phyloP scores from a whole-genome alignment of 2,329 filamentous ascomycete species.

The Neonectria punicea region DNA sequence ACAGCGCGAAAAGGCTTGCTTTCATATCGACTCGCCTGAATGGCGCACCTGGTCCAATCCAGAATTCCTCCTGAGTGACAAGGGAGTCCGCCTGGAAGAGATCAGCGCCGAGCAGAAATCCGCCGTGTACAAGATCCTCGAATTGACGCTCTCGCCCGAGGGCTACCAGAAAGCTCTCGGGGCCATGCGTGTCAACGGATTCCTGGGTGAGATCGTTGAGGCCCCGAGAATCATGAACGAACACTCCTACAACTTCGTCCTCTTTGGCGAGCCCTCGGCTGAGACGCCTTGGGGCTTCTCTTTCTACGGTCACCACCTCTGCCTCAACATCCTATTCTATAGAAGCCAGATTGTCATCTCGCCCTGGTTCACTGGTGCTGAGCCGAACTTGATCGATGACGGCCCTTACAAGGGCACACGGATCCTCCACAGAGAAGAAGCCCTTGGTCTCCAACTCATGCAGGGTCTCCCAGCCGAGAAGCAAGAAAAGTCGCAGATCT shows the following conservation, averaged over 20 bases:
- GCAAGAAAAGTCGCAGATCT: slow-evolving; percentile 65
- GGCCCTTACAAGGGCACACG: slow-evolving; percentile 71
- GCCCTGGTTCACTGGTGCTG: slow-evolving; percentile 83
- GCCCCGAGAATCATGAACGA: slow-evolving; percentile 75
- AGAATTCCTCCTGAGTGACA: slow-evolving; percentile 75
- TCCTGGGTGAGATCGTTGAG: slow-evolving; percentile 75
- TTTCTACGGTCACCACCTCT: slow-evolving; percentile 84
- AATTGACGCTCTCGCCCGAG: slow-evolving; percentile 70
- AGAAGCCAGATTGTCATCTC: slow-evolving; percentile 73
- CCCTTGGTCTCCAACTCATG: slow-evolving; percentile 75
- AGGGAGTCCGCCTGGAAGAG: slow-evolving; percentile 78
- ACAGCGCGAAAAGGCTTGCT: slow-evolving; percentile 60
- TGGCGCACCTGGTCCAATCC: slow-evolving; percentile 80
- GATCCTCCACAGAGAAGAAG: slow-evolving; percentile 73
- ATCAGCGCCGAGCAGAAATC: slow-evolving; percentile 53
- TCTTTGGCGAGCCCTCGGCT: slow-evolving; percentile 72
- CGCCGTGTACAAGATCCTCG: slow-evolving; percentile 65
- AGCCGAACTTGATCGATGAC: slow-evolving; percentile 78
- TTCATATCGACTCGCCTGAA: slow-evolving; percentile 75
- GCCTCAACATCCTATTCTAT: slow-evolving; percentile 76
- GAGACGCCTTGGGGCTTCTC: slow-evolving; percentile 75
- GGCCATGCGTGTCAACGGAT: slow-evolving; percentile 80
- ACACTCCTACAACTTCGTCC: slow-evolving; percentile 78
- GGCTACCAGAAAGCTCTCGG: slow-evolving; percentile 76
- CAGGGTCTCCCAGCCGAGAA: slow-evolving; percentile 62